Evolutionary conservation across 1,139 yeast genomes (phyloP), one percentile per base, ranked within the genome.

Genomic region (Kurtzmaniella natalensis): DNA sequence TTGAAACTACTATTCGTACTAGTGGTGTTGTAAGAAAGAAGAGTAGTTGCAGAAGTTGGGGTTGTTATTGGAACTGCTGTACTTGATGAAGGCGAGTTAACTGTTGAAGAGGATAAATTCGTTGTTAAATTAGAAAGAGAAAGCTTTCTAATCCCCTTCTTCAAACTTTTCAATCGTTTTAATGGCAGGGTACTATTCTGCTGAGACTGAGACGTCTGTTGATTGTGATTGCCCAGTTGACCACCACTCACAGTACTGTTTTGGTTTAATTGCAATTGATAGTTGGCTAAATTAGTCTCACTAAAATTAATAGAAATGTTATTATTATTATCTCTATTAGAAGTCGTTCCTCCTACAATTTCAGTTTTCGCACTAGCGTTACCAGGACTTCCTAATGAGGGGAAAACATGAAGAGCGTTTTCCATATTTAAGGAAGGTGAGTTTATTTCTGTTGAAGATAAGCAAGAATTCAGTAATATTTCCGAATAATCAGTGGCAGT

Each of bases 131-230:
- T 47, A 38, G 22, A 49, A 40, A 61, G 45, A 14, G 64, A 57
- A 30, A 61, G 46, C 45, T 60, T 59, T 33, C 65, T 45, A 21
- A 61, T 59, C 2, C 67, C 66, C 23, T 61, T 63, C 36, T 62
- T 65, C 31, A 68, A 48, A 37, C 64, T 56, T 41, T 64, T 63
- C 40, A 67, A 55, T 31, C 63, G 47, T 35, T 51, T 53, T 31
- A 57, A 45, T 4, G 70, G 69, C 31, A 58, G 50, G 1, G 62
- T 35, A 11, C 21, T 32, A 17, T 46, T 41, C 44, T 50, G 25
- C 37, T 27, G 17, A 5, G 33, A 15, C 37, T 34, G 14, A 20
- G 20, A 16, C 22, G 31, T 19, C 30, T 37, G 29, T 28, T 30
- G 18, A 22, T 25, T 13, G 42, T 39, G 34, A 34, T 28, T 18